A percentile compares a stretch with the other conserved stretches of the same genome.
Conservation (phyloP, 1,139 yeast genomes). For the Geotrichum cucujoidarum region DNA sequence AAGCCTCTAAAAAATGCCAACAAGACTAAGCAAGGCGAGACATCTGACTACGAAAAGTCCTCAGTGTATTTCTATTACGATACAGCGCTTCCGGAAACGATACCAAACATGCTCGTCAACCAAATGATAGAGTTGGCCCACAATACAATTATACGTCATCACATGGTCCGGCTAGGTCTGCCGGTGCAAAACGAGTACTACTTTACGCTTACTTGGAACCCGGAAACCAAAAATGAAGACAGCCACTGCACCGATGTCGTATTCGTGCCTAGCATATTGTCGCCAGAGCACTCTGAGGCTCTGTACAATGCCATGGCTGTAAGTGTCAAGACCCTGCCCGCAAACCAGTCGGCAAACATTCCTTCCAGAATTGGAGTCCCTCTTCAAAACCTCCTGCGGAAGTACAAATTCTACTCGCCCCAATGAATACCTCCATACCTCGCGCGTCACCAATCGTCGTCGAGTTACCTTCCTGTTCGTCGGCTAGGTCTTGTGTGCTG, state of each 20-base stretch:
- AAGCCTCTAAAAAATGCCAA: constrained; percentile 4
- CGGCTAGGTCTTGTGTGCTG: not conserved
- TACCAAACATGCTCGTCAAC: not conserved
- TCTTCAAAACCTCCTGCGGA: constrained; percentile 10
- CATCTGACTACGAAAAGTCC: not conserved
- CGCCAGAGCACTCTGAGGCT: constrained; percentile 1
- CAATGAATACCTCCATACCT: too few relatives aligned
- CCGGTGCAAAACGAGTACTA: constrained; percentile 4
- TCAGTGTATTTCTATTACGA: not conserved
- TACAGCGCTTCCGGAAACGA: not conserved
- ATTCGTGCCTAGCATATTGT: not conserved
- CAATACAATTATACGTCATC: not conserved
- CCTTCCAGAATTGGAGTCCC: constrained; percentile 12
- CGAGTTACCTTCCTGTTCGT: not conserved
- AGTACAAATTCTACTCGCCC: constrained; percentile 5
- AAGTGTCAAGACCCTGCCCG: not conserved
- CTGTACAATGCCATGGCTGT: not conserved
- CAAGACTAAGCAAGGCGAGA: not conserved
- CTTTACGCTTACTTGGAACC: constrained; percentile 10
- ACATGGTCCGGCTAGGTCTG: constrained; percentile 9
- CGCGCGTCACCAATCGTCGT: too few relatives aligned
- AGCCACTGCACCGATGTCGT: constrained; percentile 5
- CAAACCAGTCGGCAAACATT: constrained; percentile 2
- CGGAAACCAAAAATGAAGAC: not conserved
- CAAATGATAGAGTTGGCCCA: not conserved